Conservation (phyloP, 2,329 filamentous ascomycete species). For the Calonectria fujianensis region DNA sequence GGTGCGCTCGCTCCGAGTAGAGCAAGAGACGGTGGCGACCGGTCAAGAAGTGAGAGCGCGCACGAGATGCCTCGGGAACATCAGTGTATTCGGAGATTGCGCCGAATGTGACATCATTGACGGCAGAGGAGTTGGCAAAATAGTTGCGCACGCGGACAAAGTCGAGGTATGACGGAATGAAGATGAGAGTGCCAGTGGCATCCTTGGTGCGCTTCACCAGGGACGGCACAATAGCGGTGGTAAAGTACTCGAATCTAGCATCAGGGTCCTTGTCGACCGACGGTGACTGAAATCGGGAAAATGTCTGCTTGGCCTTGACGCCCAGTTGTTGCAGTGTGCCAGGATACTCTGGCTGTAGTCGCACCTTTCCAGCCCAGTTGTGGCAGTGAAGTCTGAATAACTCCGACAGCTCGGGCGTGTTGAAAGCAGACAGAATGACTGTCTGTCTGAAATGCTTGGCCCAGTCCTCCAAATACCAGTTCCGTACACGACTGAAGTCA, state of each 20-base stretch:
- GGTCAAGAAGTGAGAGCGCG: slow-evolving; percentile 89
- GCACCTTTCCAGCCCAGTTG: slow-evolving; percentile 87
- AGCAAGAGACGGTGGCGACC: slow-evolving; percentile 89
- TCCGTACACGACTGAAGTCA: slow-evolving; percentile 92
- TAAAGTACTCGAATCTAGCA: slow-evolving; percentile 93
- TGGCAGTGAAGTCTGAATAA: slow-evolving; percentile 84
- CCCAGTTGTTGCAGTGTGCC: slow-evolving; percentile 84
- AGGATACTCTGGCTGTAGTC: slow-evolving; percentile 80
- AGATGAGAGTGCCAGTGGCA: slow-evolving; percentile 84
- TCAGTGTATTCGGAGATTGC: slow-evolving; percentile 92
- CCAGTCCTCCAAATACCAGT: slow-evolving; percentile 94
- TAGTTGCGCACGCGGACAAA: slow-evolving; percentile 96
- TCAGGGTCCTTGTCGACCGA: slow-evolving; percentile 87
- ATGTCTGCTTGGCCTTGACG: slow-evolving; percentile 87
- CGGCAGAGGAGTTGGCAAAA: slow-evolving; percentile 82
- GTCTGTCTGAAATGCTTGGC: slow-evolving; percentile 90
- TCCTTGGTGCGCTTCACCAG: slow-evolving; percentile 81
- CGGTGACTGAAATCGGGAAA: slow-evolving; percentile 86
- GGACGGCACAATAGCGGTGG: slow-evolving; percentile 84
- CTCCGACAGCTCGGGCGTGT: slow-evolving; percentile 91
- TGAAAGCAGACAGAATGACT: slow-evolving; percentile 85
- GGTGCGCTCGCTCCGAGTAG: slow-evolving; percentile 97
- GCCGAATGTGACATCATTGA: slow-evolving; percentile 76
- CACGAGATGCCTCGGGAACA: slow-evolving; percentile 85
- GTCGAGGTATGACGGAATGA: slow-evolving; percentile 95